A percentile compares a stretch with the other conserved stretches of the same genome.
Evolutionary conservation across 23 red algal genomes (phyloP).

Genomic region (Agarophyton chilense): DNA sequence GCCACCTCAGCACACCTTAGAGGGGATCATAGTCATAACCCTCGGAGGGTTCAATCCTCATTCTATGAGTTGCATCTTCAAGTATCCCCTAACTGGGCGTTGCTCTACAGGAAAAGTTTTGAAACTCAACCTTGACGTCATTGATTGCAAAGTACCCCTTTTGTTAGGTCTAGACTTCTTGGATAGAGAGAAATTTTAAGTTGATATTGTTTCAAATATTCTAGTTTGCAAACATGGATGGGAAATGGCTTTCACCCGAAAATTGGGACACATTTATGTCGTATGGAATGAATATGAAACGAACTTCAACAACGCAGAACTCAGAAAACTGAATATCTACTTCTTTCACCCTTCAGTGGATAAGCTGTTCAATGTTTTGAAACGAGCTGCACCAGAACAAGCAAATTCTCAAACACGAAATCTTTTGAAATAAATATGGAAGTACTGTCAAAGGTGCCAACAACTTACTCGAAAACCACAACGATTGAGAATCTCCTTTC

Average conservation of each 20-base stretch:
- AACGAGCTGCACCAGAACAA: too few relatives aligned
- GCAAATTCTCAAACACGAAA: neutral
- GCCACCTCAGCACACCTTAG: too few relatives aligned
- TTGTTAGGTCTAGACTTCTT: neutral
- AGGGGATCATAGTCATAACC: too few relatives aligned
- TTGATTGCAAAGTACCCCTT: neutral
- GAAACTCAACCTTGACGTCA: neutral
- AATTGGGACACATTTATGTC: neutral
- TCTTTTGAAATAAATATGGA: neutral
- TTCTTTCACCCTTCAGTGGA: slow-evolving; percentile 28
- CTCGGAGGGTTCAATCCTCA: too few relatives aligned
- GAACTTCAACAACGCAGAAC: neutral
- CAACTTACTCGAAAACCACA: neutral
- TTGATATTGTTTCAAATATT: too few relatives aligned
- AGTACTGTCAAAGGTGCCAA: neutral
- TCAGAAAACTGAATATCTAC: neutral
- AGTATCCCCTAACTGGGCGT: too few relatives aligned
- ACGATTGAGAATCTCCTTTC: slow-evolving; percentile 4
- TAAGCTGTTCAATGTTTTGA: slow-evolving; percentile 17
- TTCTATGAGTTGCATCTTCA: too few relatives aligned
- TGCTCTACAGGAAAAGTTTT: neutral
- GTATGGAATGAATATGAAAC: neutral
- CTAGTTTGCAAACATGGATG: neutral
- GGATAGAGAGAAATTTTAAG: neutral
- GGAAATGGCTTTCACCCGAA: neutral